Evolutionary conservation across 2,329 filamentous ascomycete genomes (phyloP).

Genomic region (Alternaria panax): DNA sequence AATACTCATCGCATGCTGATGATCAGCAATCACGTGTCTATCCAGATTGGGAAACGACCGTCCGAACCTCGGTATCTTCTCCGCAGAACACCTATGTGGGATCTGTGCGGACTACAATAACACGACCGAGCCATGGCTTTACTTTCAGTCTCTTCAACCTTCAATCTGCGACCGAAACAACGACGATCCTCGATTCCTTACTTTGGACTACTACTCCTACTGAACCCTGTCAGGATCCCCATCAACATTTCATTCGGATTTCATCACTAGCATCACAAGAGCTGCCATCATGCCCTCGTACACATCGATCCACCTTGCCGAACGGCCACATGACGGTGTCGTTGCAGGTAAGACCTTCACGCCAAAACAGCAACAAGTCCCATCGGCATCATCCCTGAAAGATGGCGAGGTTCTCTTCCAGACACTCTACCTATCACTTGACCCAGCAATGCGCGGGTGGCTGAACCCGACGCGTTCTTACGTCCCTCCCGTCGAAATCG

Average conservation of each 20-base stretch:
- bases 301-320: slow-evolving; percentile 64
- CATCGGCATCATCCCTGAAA: slow-evolving; percentile 59
- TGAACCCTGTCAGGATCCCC: not conserved
- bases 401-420: slow-evolving; percentile 69
- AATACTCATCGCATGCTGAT: not conserved
- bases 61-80: slow-evolving; percentile 35
- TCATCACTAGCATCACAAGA: not conserved
- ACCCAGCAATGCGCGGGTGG: slow-evolving; percentile 80
- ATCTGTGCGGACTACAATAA: slow-evolving; percentile 23
- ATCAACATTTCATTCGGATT: not conserved
- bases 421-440: slow-evolving; percentile 70
- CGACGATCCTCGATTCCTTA: not conserved
- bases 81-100: slow-evolving; percentile 24
- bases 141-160: not conserved
- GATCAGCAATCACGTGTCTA: slow-evolving; percentile 1
- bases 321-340: slow-evolving; percentile 68
- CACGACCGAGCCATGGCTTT: not conserved
- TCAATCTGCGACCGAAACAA: not conserved
- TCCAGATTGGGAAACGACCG: slow-evolving; percentile 23
- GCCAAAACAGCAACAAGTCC: slow-evolving; percentile 59
- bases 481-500: slow-evolving; percentile 71
- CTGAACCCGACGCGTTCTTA: slow-evolving; percentile 68
- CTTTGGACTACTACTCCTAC: not conserved
- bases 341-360: slow-evolving; percentile 71
- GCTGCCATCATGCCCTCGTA: slow-evolving; percentile 48